Base-by-base conservation (phyloP, 2,329 filamentous ascomycete genomes). In the Trichoderma simmonsii region DNA sequence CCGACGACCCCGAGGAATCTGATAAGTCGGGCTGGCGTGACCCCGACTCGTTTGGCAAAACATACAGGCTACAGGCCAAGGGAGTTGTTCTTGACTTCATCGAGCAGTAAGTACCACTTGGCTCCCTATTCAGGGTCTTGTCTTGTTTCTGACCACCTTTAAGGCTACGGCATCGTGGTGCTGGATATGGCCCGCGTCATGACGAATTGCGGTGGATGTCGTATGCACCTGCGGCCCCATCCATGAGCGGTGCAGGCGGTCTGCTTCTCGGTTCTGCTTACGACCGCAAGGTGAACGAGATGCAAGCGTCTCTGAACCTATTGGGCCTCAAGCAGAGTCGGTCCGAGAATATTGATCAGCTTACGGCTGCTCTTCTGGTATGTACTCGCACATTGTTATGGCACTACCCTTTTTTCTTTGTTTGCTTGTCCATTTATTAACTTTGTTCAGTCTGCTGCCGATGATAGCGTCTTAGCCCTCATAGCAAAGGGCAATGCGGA, bases 81-180 rank as follows among this genome's bases (percentile, higher is more conserved):
- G 90, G 90, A 43, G 85, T 94, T 75, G 87, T 92, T 77, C 84
- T 90, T 14, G 90, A 94, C 78, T 94, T 97, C 79, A 89, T 97
- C 63, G 84, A 88, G 72, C 85, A 86, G 88, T 90, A 80, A 81
- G 87, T 83, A 28, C 15, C 2, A 30, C 21, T 34, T 28, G 15
- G 36, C 7, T 62, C 18, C 14, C 66, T 21, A 8, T 24, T 14
- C 12, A 28, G 15, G 9, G 6, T 30, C 39, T 43, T 26, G 8
- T 28, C 14, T n/a, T 61, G 24, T n/a, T 8, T 60, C 75, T 59
- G 77, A 70, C 18, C 12, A 26, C 34, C 6, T 34, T 26, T 6
- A 32, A 83, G 82, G 71, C 72, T 83, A 59, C 81, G 80, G 28
- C 81, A 77, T n/a, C 78, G 80, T 75, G 80, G 81, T 21, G 82